A percentile compares a stretch with the other conserved stretches of the same genome.
phyloP scores from a whole-genome alignment of 2,329 filamentous ascomycete genomes.

The Ceratocystis lukuohia region DNA sequence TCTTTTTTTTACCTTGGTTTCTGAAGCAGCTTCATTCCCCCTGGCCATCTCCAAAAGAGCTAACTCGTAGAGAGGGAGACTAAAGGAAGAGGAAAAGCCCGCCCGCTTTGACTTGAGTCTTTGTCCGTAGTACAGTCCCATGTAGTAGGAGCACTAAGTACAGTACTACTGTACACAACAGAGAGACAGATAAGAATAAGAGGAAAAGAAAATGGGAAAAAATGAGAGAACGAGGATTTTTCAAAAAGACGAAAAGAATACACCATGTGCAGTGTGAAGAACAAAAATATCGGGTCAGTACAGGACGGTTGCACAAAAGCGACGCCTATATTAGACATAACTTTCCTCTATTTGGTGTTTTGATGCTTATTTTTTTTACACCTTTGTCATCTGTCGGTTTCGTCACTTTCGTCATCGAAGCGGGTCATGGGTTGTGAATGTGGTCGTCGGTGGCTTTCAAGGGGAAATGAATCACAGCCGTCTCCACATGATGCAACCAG shows the following conservation, averaged over 20 bases:
- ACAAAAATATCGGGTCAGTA: neutral
- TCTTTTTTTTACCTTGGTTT: neutral
- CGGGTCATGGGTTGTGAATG: neutral
- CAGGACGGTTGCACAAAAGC: neutral
- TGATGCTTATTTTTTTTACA: neutral
- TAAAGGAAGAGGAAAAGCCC: neutral
- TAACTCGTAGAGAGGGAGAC: neutral
- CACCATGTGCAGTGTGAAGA: too few relatives aligned
- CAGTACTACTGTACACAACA: neutral
- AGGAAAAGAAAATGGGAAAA: neutral
- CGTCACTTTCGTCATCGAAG: neutral
- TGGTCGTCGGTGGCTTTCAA: too few relatives aligned
- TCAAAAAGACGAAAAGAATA: too few relatives aligned
- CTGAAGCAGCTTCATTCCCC: neutral
- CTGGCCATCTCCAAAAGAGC: constrained; percentile 2
- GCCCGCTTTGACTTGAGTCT: neutral
- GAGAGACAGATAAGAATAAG: neutral
- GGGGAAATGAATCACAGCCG: neutral
- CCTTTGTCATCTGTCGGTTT: neutral
- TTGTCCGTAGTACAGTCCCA: constrained; percentile 2
- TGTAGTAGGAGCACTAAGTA: neutral
- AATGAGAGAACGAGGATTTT: neutral
- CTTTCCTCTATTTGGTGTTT: neutral
- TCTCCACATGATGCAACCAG: neutral
- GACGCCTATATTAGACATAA: neutral